These are phyloP conservation scores for Tulasnella sp. DNA, from an alignment of 768 basidiomycete species.

Conservation along the genomic window DNA sequence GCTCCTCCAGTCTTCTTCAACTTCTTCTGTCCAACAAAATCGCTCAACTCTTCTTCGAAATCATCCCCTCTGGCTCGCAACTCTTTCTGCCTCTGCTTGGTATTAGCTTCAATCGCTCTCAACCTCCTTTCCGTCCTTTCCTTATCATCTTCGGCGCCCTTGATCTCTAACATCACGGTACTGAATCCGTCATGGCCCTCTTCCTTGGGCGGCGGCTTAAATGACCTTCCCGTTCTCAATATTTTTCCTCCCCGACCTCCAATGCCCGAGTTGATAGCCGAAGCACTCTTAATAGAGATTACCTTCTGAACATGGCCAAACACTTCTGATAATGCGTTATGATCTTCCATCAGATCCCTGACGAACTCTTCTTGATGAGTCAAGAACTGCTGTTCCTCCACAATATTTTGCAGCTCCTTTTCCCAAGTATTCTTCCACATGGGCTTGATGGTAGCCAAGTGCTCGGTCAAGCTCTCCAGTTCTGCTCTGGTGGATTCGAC, in stretches of 20 bases:
- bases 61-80: constrained; percentile 61
- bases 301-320: constrained; percentile 85
- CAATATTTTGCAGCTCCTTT: constrained; percentile 87
- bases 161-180: constrained; percentile 84
- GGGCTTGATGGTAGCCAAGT: constrained; percentile 80
- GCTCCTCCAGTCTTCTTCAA: constrained; percentile 93
- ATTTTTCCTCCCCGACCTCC: constrained; percentile 31
- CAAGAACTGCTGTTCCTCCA: constrained; percentile 92
- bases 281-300: constrained; percentile 41
- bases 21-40: constrained; percentile 79
- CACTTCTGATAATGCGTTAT: constrained; percentile 79
- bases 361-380: constrained; percentile 87
- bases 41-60: constrained; percentile 67
- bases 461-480: constrained; percentile 63
- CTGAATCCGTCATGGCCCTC: constrained; percentile 54
- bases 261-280: neutral
- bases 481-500: constrained; percentile 51
- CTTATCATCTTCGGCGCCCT: constrained; percentile 68
- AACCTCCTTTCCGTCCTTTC: constrained; percentile 56
- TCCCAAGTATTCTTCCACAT: constrained; percentile 99
- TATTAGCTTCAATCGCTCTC: constrained; percentile 85
- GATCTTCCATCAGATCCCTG: constrained; percentile 76
- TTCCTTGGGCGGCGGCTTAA: constrained; percentile 49
- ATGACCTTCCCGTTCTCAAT: constrained; percentile 32
- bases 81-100: constrained; percentile 68